Evolutionary conservation across 306 rosid species (phyloP), one percentile per base, ranked within the genome.

Genomic region (Datisca glomerata): DNA sequence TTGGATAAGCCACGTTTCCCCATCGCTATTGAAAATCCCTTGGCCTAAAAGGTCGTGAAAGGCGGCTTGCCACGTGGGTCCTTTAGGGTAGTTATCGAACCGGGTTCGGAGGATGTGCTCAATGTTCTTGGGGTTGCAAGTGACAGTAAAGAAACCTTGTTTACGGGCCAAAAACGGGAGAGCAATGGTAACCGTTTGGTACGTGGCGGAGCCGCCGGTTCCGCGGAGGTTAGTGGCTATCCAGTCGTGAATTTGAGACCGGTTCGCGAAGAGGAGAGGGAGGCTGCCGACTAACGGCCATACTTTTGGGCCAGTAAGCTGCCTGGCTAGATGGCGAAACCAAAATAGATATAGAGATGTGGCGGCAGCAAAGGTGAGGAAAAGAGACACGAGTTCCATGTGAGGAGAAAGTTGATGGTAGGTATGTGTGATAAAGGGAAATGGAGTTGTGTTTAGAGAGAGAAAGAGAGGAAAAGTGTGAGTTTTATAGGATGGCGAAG

Each of bases 211-310:
- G 3, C 70, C 71, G 0, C 81, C 86, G 0, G 75, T 48, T 10
- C 57, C 41, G 0, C 79, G 70, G 29, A 86, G 84, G 56, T 86
- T 86, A 0, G 43, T n/a, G 1, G 84, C 49, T 0, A 86, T 71
- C 96, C 96, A 86, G 22, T 86, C 93, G 5, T 86, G 96, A 57
- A 86, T 24, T 24, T 79, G 57, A 2, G 21, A 45, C 13, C 87
- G 78, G 66, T 86, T 86, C 34, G 34, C 3, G 47, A 65, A 33
- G 4, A 86, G 75, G 18, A 23, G 12, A 1, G 96, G 96, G 1
- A 86, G 65, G 80, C 96, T 86, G 2, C 96, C 96, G 0, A 76
- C 34, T 2, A 86, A 0, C 0, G 96, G 96, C 62, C 73, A 86
- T 0, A 63, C 76, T n/a, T 24, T 71, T 0, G 96, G 96, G 18